Evolutionary conservation across 768 basidiomycete genomes (phyloP).

Genomic region (Lactifluus echinatus): DNA sequence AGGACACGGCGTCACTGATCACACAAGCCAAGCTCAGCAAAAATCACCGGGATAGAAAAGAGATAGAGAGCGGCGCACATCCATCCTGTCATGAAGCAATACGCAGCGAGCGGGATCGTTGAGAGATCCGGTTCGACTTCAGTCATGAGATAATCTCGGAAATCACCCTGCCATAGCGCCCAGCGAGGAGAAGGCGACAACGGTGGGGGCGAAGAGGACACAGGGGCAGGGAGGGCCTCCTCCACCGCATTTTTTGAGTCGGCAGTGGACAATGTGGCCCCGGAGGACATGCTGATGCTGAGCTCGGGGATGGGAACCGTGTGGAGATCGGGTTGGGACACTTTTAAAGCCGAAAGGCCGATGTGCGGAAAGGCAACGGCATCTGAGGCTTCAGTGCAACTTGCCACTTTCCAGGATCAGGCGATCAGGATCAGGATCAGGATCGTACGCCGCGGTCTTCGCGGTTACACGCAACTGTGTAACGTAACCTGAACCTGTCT

Average conservation of each 20-base stretch:
- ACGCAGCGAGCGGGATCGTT: constrained; percentile 48
- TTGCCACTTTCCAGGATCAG: too few relatives aligned
- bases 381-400: too few relatives aligned
- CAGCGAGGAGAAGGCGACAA: neutral
- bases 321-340: neutral
- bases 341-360: too few relatives aligned
- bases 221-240: constrained; percentile 7
- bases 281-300: neutral
- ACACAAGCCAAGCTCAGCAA: neutral
- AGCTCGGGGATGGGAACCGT: neutral
- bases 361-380: too few relatives aligned
- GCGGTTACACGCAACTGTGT: too few relatives aligned
- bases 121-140: constrained; percentile 47
- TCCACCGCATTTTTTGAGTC: neutral
- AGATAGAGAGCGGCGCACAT: constrained; percentile 40
- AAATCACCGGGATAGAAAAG: neutral
- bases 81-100: constrained; percentile 75
- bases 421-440: too few relatives aligned
- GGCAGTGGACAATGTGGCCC: neutral
- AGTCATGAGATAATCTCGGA: constrained; percentile 26
- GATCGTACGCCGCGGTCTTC: too few relatives aligned
- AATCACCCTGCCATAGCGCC: constrained; percentile 17
- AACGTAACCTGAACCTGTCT: too few relatives aligned
- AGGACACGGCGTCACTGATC: constrained; percentile 57
- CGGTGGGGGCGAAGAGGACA: neutral